Evolutionary conservation across 768 basidiomycete genomes (phyloP), one percentile per base, ranked within the genome.

Genomic region (Macrolepiota fuliginosa): DNA sequence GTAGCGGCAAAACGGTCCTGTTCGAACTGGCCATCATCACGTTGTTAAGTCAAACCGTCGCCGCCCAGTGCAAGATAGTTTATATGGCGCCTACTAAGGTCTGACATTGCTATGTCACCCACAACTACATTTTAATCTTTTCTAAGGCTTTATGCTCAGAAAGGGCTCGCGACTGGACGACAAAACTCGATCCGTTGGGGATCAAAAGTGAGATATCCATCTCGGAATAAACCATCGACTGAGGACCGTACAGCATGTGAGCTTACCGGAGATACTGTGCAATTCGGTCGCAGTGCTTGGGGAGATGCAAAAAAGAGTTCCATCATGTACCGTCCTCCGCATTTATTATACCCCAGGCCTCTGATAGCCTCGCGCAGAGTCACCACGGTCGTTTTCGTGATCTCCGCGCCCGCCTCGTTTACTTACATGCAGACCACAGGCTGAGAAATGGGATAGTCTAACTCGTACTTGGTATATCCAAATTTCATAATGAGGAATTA

Each of bases 71-170:
- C 2, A 93, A 92, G 75, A 90, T 89, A 64, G 85, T 99, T 15
- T 99, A 99, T 69, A 87, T 99, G 67, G 92, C 95, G 1, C 96
- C 95, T 0, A 96, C 94, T 1, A 96, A 96, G 81, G 94, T 90
- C 39, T 42, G 45, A 12, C 0, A 29, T 53, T 46, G 22, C 17
- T 64, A 45, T 49, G 40, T 36, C 45, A 9, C 7, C 10, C 13
- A 36, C 32, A 42, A 11, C 25, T 62, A 29, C 50, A 45, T 62
- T 29, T 35, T 27, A 9, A 25, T 15, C 7, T 9, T 56, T 32
- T 53, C 62, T 22, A 46, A 97, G 92, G 93, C 95, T 0, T 76
- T 98, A 3, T 98, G 96, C 66, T 80, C 87, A 0, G 96, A 99
- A 75, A 84, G 90, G 63, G 82, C 81, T 62, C 80, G 80, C 56